A percentile compares a stretch with the other conserved stretches of the same genome.
phyloP scores from a whole-genome alignment of 2,329 filamentous ascomycete genomes.

The Paracorniculantispora psalliotae region DNA sequence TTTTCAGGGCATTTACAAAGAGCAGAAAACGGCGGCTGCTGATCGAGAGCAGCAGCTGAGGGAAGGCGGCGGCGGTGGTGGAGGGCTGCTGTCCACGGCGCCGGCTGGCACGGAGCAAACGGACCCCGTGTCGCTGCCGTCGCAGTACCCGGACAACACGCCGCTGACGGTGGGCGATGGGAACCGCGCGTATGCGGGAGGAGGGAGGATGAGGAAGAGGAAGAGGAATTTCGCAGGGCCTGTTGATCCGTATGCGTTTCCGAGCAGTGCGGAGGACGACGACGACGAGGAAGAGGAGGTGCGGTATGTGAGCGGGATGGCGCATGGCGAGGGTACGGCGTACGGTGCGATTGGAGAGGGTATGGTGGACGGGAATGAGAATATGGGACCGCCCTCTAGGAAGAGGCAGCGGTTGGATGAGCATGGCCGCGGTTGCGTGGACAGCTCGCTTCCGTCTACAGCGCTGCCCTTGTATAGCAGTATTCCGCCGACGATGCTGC shows the following conservation, averaged over 20 bases:
- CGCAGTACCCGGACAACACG: conserved; percentile 16
- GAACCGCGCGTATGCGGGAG: background rate
- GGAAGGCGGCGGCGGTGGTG: background rate
- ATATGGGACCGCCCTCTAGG: background rate
- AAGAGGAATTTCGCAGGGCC: background rate
- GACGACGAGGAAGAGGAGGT: background rate
- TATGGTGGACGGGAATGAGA: background rate
- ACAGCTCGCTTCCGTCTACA: background rate
- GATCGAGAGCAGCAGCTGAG: conserved; percentile 3
- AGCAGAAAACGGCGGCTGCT: conserved; percentile 38
- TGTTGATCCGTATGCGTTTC: conserved; percentile 40
- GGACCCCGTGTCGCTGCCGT: conserved; percentile 7
- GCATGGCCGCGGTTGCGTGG: background rate
- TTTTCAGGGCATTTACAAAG: conserved; percentile 43
- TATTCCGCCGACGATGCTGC: conserved; percentile 23
- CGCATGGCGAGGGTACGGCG: background rate
- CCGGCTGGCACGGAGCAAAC: conserved; percentile 6
- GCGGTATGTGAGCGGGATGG: too few species aligned
- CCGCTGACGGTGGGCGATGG: background rate
- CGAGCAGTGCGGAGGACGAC: conserved; percentile 35
- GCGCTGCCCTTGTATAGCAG: conserved; percentile 16
- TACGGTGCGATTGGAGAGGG: background rate
- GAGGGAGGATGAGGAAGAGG: conserved; percentile 11
- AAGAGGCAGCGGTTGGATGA: conserved; percentile 1
- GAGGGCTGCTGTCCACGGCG: background rate